These are phyloP conservation scores for Wickerhamomyces queroliae DNA, from an alignment of 805 yeast species.

Conservation along the genomic window DNA sequence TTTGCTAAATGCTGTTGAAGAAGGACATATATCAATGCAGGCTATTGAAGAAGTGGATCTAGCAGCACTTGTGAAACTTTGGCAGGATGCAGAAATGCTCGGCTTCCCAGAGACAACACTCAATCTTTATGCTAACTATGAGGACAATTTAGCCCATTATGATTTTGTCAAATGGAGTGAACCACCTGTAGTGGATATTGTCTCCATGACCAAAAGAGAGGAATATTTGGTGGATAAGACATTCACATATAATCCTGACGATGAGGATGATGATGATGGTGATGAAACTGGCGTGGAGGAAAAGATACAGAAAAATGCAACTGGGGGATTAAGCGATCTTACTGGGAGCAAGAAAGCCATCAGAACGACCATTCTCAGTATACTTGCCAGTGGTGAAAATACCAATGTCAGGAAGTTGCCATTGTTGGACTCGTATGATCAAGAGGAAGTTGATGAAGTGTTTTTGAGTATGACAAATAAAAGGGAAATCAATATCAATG, in stretches of 20 bases:
- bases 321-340: slow-evolving; percentile 4
- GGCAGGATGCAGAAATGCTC: slow-evolving; percentile 52
- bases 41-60: slow-evolving; percentile 50
- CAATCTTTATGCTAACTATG: slow-evolving; percentile 29
- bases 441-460: slow-evolving; percentile 42
- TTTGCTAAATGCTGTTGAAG: slow-evolving; percentile 51
- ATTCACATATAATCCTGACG: slow-evolving; percentile 34
- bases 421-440: slow-evolving; percentile 33
- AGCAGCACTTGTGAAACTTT: slow-evolving; percentile 46
- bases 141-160: slow-evolving; percentile 43
- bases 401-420: slow-evolving; percentile 23
- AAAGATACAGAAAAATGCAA: slow-evolving; percentile 11
- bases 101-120: slow-evolving; percentile 10
- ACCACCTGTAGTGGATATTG: slow-evolving; percentile 33
- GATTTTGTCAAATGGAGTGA: slow-evolving; percentile 29
- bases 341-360: slow-evolving; percentile 18
- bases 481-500: slow-evolving; percentile 45
- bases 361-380: slow-evolving; percentile 28
- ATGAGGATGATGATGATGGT: not conserved
- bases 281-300: slow-evolving; percentile 15
- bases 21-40: slow-evolving; percentile 41
- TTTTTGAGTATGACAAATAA: slow-evolving; percentile 40
- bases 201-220: slow-evolving; percentile 71
- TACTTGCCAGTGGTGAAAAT: slow-evolving; percentile 23
- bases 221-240: slow-evolving; percentile 39